Base-by-base conservation (phyloP, 306 rosid species). In the Vigna angularis region DNA sequence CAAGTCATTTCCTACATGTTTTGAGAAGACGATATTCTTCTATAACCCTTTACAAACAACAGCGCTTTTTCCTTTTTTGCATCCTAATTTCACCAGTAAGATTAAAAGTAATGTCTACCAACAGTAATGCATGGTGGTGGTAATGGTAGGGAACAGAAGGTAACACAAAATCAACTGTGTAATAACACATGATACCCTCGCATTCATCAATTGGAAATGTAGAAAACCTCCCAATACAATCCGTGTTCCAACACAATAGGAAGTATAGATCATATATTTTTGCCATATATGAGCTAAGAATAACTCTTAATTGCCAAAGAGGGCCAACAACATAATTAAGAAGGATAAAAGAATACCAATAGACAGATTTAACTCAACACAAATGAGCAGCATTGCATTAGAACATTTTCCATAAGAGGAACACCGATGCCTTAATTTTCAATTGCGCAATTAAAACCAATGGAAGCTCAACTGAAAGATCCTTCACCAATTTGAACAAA, bases 91-190 rank as follows among this genome's bases (percentile, higher is more conserved):
- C 17, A 12, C 16, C 34, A 17, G 48, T 26, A 40, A 64, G 48
- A 58, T 15, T 36, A 79, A 61, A 83, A 68, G 67, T 73, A 30
- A 48, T 18, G 75, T 52, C 77, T 67, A 69, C 80, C 53, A 67
- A 59, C 49, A 42, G 65, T 64, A 72, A 67, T 74, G 70, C 81
- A 62, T 1, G 8, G 36, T 22, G 48, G n/a, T 40, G 34, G 22
- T 49, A 34, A 50, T 73, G 45, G 17, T 53, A 70, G 53, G 36
- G 13, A 70, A 64, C 58, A 28, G 17, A 61, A 34, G 53, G 67
- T 18, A 45, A 73, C 56, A 80, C 40, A 57, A 45, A 73, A 74
- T 20, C 50, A 66, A 32, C 66, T 17, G 2, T 13, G 52, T 20
- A 18, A 67, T 24, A 9, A 47, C 50, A 34, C 40, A 58, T 16